These are phyloP conservation scores for Fraxinus ornus DNA, from an alignment of 305 asterid species.

Conservation along the genomic window DNA sequence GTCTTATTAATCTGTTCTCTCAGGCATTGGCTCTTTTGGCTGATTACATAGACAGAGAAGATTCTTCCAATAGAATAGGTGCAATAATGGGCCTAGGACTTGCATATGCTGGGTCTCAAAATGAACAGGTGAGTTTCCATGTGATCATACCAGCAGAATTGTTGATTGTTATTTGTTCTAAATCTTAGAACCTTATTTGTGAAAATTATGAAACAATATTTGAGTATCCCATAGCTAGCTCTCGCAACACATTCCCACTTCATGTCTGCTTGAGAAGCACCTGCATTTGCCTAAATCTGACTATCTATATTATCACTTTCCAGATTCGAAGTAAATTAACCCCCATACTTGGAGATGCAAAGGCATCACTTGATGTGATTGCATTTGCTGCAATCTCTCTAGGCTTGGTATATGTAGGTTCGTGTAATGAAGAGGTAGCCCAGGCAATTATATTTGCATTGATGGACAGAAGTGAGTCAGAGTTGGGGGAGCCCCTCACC, in stretches of 20 bases:
- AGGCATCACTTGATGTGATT: conserved; percentile 81
- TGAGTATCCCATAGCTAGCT: neutral
- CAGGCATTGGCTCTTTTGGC: conserved; percentile 92
- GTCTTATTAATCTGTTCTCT: conserved; percentile 17
- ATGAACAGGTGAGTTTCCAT: conserved; percentile 57
- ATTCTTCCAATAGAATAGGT: conserved; percentile 77
- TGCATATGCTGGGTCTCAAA: conserved; percentile 96
- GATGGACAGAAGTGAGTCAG: conserved; percentile 89
- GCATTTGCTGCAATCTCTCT: conserved; percentile 89
- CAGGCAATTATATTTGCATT: conserved; percentile 84
- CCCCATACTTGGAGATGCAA: conserved; percentile 78
- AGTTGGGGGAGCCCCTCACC: conserved; percentile 81
- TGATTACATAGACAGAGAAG: conserved; percentile 80
- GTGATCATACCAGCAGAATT: neutral
- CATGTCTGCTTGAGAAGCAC: conserved; percentile 8
- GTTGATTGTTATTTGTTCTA: conserved; percentile 12
- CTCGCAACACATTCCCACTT: neutral
- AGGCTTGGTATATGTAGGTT: conserved; percentile 88
- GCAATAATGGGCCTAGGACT: conserved; percentile 98
- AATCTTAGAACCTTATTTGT: neutral
- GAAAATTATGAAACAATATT: neutral
- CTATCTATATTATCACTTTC: conserved; percentile 10
- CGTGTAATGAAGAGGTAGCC: conserved; percentile 92
- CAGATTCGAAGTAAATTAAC: conserved; percentile 69
- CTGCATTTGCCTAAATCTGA: conserved; percentile 16